Conservation (phyloP, 164 flowering plant species). For the Aristolochia contorta region DNA sequence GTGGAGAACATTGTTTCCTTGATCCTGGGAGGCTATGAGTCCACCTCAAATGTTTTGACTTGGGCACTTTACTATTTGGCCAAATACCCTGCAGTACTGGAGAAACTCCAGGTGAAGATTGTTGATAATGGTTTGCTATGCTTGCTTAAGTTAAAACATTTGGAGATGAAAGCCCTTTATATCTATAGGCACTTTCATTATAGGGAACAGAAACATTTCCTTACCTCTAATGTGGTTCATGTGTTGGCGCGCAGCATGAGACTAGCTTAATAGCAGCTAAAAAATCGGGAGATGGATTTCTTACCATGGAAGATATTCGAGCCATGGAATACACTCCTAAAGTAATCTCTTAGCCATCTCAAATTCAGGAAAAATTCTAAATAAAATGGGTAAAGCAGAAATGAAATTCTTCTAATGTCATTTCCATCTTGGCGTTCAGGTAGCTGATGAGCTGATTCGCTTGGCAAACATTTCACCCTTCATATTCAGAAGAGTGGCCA, state of each 20-base stretch:
- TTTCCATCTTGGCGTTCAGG: background rate
- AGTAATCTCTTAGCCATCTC: background rate
- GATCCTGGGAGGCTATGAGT: conserved; percentile 14
- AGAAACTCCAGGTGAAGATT: conserved; percentile 11
- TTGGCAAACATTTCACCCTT: conserved; percentile 13
- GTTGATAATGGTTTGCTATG: background rate
- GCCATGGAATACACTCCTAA: conserved; percentile 12
- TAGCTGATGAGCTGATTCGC: conserved; percentile 11
- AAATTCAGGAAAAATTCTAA: background rate
- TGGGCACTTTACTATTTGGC: conserved; percentile 15
- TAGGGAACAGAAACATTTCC: background rate
- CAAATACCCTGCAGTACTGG: conserved; percentile 8
- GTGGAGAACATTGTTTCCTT: conserved; percentile 11
- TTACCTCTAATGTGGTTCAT: background rate
- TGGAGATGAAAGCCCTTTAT: background rate
- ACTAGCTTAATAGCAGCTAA: background rate
- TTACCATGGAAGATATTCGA: conserved; percentile 6
- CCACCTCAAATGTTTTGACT: conserved; percentile 14
- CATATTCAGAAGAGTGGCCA: conserved; percentile 13
- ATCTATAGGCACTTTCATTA: background rate
- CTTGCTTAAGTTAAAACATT: background rate
- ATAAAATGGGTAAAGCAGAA: background rate
- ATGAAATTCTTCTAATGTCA: background rate
- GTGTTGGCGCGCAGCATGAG: conserved; percentile 7
- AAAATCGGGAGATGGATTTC: conserved; percentile 6